Base-by-base conservation (phyloP, 768 basidiomycete species). In the Rubroboletus satanas region DNA sequence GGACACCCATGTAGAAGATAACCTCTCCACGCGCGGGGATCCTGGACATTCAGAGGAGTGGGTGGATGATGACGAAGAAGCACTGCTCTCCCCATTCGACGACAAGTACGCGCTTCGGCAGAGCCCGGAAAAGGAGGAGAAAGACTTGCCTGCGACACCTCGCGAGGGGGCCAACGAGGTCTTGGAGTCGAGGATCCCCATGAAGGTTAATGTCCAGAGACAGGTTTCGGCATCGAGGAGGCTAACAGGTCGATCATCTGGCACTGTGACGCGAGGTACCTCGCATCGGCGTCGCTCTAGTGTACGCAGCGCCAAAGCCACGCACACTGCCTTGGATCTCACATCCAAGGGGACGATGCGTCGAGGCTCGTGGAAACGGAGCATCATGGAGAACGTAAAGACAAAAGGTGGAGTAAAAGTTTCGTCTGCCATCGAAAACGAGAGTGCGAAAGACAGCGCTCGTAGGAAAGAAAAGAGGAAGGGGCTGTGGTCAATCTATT, bases 401-500 rank as follows among this genome's bases (percentile, higher is more conserved):
- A 50, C 49, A 11, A 66, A 43, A 45, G 46, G 52, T 8, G 29
- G 56, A 10, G 10, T 6, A 11, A 66, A 54, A 43, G 51, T n/a
- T 26, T 53, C 56, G 17, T 55, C 48, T 15, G 51, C 58, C 26
- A 47, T 23, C 43, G 64, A 66, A 52, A 64, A 59, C 49, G 48
- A 50, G 43, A 42, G 28, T 29, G 38, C 17, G 15, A 54, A 46
- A n/a, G 57, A 48, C 5, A 12, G 10, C 2, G 5, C 26, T 7
- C 63, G 57, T 21, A 62, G 38, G 45, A 69, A 57, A 51, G 58
- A 56, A 35, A 69, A 55, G 58, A 56, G 57, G 58, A 69, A 62
- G 50, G 65, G 65, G 17, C n/a, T 58, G 8, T 59, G 67, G 64
- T 67, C 66, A 0, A 67, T 67, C 43, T 67, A 67, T 54, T 69